Percentiles rank a stretch among this genome's conserved stretches.
These are phyloP conservation scores for Pseudopithomyces maydicus DNA, from an alignment of 2,329 filamentous ascomycete species.

Conservation along the genomic window DNA sequence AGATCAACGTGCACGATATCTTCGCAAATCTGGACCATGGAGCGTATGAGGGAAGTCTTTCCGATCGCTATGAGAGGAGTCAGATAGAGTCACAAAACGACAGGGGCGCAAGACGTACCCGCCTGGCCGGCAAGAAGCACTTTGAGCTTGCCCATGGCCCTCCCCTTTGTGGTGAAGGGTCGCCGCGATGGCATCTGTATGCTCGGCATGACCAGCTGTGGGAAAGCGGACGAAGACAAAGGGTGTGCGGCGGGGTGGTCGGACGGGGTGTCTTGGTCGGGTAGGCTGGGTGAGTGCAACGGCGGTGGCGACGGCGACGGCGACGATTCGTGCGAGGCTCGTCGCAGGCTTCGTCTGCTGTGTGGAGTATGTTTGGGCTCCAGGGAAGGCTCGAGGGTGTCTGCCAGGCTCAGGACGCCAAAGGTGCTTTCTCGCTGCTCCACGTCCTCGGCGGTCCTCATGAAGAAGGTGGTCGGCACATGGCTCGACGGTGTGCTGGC, in stretches of 20 bases:
- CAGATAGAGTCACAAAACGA: not conserved
- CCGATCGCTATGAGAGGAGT: conserved; percentile 68
- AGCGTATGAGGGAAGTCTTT: conserved; percentile 87
- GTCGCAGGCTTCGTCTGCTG: conserved; percentile 32
- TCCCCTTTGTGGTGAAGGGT: conserved; percentile 88
- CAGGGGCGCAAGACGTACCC: conserved; percentile 55
- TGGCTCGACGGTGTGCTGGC: conserved; percentile 37
- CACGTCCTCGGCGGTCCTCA: conserved; percentile 59
- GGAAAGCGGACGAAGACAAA: conserved; percentile 45
- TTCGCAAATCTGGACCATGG: conserved; percentile 82
- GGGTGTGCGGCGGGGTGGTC: conserved; percentile 55
- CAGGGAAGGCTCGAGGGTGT: conserved; percentile 54
- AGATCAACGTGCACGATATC: conserved; percentile 94
- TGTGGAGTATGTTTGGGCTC: conserved; percentile 36
- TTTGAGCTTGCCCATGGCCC: conserved; percentile 82
- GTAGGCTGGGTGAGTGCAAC: conserved; percentile 61
- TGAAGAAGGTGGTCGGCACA: conserved; percentile 64
- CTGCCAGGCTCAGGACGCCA: conserved; percentile 63
- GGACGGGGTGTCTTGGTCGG: conserved; percentile 61
- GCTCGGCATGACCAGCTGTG: conserved; percentile 97
- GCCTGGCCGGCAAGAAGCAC: conserved; percentile 82
- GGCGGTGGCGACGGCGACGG: conserved; percentile 60
- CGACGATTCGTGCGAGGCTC: conserved; percentile 30
- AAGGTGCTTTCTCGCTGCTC: conserved; percentile 56
- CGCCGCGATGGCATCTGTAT: conserved; percentile 86